Evolutionary conservation across 306 rosid genomes (phyloP).

Genomic region (Dicorynia guianensis): DNA sequence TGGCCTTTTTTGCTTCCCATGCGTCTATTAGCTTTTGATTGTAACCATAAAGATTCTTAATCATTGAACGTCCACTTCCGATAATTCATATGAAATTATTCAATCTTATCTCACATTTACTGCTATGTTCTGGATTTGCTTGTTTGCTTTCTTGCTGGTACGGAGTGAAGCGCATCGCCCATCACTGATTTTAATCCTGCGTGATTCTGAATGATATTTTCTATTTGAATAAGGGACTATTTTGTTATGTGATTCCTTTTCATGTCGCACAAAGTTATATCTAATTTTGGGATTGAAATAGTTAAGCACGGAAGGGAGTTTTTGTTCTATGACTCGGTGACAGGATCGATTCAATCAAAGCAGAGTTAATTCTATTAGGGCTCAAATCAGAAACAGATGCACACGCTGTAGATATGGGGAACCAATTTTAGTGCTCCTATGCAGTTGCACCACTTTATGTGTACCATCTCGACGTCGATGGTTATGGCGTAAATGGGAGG

Average conservation of each 20-base stretch:
- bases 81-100: slow-evolving; percentile 9
- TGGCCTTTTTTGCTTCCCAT: slow-evolving; percentile 30
- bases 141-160: neutral
- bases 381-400: too few relatives aligned
- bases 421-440: too few relatives aligned
- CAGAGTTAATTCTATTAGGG: too few relatives aligned
- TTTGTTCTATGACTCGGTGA: too few relatives aligned
- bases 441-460: neutral
- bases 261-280: neutral
- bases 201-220: neutral
- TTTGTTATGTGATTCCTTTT: neutral
- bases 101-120: neutral
- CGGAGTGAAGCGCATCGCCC: neutral
- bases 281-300: too few relatives aligned
- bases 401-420: too few relatives aligned
- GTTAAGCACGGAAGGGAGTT: too few relatives aligned
- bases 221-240: too few relatives aligned
- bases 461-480: neutral
- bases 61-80: neutral
- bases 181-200: neutral
- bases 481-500: neutral
- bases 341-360: too few relatives aligned
- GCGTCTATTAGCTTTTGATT: slow-evolving; percentile 37
- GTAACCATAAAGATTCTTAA: slow-evolving; percentile 20
- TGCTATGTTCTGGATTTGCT: neutral